phyloP scores from a whole-genome alignment of 2,329 filamentous ascomycete genomes.

The Ophiostoma australiae region DNA sequence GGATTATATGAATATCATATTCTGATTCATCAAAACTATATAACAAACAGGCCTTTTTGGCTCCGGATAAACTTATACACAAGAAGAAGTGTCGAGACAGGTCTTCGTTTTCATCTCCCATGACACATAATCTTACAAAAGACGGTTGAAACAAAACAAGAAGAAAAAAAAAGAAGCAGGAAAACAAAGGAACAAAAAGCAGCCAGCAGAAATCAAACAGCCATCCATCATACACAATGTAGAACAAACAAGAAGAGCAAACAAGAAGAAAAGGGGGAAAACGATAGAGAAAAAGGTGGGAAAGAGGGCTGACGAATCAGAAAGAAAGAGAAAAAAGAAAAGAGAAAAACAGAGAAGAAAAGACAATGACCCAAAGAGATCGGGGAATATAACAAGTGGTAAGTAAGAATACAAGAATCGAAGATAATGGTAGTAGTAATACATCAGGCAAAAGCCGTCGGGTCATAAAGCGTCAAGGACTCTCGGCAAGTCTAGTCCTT shows the following conservation, averaged over 20 bases:
- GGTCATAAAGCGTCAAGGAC: background rate
- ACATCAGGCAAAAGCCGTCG: background rate
- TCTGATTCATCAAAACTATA: slow-evolving; percentile 7
- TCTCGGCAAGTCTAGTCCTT: slow-evolving; percentile 22
- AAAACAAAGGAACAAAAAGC: background rate
- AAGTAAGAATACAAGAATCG: slow-evolving; percentile 4
- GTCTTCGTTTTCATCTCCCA: slow-evolving; percentile 5
- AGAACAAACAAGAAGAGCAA: background rate
- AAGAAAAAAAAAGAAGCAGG: background rate
- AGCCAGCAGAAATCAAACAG: background rate
- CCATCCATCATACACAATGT: slow-evolving; percentile 3
- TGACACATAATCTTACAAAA: slow-evolving; percentile 10
- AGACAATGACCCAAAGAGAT: slow-evolving; percentile 11
- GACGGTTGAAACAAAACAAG: background rate
- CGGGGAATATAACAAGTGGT: slow-evolving; percentile 19
- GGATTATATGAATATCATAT: slow-evolving; percentile 2
- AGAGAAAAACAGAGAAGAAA: background rate
- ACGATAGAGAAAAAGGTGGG: background rate
- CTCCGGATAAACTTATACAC: background rate
- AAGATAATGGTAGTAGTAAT: background rate
- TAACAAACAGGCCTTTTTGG: background rate
- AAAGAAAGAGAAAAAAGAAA: background rate
- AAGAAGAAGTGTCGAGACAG: background rate
- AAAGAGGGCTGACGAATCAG: background rate
- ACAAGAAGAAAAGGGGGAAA: background rate